A percentile compares a stretch with the other conserved stretches of the same genome.
phyloP scores from a whole-genome alignment of 768 basidiomycete species.

The Auricularia sp. region DNA sequence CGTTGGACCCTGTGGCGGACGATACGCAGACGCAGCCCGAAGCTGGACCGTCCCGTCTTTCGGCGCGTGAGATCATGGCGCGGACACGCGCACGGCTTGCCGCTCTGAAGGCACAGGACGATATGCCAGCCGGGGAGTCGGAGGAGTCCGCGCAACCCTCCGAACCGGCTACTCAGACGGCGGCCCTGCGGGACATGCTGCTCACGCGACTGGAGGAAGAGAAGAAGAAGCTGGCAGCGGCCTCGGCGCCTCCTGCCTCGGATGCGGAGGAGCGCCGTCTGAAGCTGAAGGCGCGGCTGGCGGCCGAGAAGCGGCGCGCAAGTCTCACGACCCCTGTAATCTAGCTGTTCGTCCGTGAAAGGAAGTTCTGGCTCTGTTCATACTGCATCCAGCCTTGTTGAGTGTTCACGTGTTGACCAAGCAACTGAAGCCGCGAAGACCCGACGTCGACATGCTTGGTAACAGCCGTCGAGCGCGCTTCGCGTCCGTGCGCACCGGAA shows the following conservation, averaged over 20 bases:
- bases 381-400: too few relatives aligned
- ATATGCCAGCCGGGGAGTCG: too few relatives aligned
- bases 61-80: slow-evolving; percentile 19
- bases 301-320: not conserved
- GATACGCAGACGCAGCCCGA: not conserved
- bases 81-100: slow-evolving; percentile 20
- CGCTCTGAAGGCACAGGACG: not conserved
- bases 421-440: too few relatives aligned
- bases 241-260: not conserved
- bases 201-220: slow-evolving; percentile 35
- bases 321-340: not conserved
- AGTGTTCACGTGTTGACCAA: too few relatives aligned
- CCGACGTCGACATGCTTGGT: too few relatives aligned
- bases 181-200: slow-evolving; percentile 25
- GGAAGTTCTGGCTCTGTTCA: too few relatives aligned
- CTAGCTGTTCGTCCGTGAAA: too few relatives aligned
- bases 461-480: too few relatives aligned
- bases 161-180: not conserved
- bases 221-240: slow-evolving; percentile 17
- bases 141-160: not conserved
- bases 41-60: not conserved
- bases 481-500: too few relatives aligned
- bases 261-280: not conserved
- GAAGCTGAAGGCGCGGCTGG: not conserved
- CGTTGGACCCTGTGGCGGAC: too few relatives aligned